phyloP scores from a whole-genome alignment of 768 basidiomycete species.

The Auricularia auricula-judae region DNA sequence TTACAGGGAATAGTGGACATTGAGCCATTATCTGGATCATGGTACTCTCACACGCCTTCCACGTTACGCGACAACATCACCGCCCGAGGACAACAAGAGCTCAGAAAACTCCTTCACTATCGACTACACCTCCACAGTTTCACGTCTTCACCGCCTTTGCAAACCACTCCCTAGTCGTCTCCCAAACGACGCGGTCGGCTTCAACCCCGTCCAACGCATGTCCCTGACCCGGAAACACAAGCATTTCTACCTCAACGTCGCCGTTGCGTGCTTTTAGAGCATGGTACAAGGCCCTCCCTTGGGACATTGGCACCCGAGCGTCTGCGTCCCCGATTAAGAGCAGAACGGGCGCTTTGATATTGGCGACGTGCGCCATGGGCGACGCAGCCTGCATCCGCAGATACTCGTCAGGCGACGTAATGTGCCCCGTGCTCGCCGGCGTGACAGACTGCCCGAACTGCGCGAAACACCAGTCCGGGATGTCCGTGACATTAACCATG shows the following conservation, averaged over 20 bases:
- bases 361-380: constrained; percentile 43
- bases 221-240: constrained; percentile 48
- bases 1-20: no score
- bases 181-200: constrained; percentile 24
- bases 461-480: constrained; percentile 54
- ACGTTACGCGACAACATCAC: no score
- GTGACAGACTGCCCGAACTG: constrained; percentile 28
- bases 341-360: constrained; percentile 41
- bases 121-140: no score
- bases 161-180: background rate
- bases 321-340: constrained; percentile 52
- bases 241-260: constrained; percentile 38
- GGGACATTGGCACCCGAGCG: constrained; percentile 48
- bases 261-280: constrained; percentile 36
- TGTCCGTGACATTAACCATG: constrained; percentile 40
- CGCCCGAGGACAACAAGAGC: no score
- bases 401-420: constrained; percentile 30
- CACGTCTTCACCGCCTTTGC: background rate
- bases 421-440: constrained; percentile 9
- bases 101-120: no score
- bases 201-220: constrained; percentile 59
- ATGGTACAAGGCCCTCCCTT: constrained; percentile 56
- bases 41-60: no score
- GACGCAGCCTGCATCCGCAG: constrained; percentile 35
- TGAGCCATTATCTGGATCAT: no score